A percentile compares a stretch with the other conserved stretches of the same genome.
These are phyloP conservation scores for Narthecium ossifragum DNA, from an alignment of 106 monocot species.

Conservation along the genomic window DNA sequence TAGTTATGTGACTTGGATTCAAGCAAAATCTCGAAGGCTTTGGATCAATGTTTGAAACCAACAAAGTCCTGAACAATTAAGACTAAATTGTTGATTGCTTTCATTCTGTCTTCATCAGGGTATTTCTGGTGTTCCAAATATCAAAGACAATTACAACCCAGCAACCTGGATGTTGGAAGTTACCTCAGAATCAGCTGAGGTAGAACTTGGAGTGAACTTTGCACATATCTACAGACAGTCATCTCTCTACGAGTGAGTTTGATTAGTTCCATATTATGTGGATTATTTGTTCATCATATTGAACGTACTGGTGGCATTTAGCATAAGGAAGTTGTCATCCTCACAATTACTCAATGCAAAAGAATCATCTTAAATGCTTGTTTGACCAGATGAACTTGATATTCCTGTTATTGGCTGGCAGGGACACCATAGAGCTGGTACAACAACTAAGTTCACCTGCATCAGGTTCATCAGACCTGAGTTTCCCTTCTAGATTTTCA, in stretches of 20 bases:
- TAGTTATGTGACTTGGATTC: too few relatives aligned
- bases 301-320: too few relatives aligned
- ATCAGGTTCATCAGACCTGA: constrained; percentile 40
- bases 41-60: too few relatives aligned
- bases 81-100: too few relatives aligned
- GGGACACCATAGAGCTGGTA: constrained; percentile 46
- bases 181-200: constrained; percentile 50
- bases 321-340: background rate
- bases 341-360: background rate
- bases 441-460: constrained; percentile 38
- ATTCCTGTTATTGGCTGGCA: constrained; percentile 11
- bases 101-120: constrained; percentile 19
- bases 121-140: constrained; percentile 54
- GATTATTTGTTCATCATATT: too few relatives aligned
- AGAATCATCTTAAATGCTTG: background rate
- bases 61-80: too few relatives aligned
- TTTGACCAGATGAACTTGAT: background rate
- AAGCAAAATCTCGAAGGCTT: too few relatives aligned
- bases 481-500: constrained; percentile 54
- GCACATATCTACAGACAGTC: constrained; percentile 55
- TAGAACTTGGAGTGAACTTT: constrained; percentile 51
- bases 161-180: constrained; percentile 90
- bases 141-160: constrained; percentile 71
- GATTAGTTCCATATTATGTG: too few relatives aligned
- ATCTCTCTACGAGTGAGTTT: constrained; percentile 29